phyloP scores from a whole-genome alignment of 176 grass and related monocot species.

The Chrysopogon serrulatus region DNA sequence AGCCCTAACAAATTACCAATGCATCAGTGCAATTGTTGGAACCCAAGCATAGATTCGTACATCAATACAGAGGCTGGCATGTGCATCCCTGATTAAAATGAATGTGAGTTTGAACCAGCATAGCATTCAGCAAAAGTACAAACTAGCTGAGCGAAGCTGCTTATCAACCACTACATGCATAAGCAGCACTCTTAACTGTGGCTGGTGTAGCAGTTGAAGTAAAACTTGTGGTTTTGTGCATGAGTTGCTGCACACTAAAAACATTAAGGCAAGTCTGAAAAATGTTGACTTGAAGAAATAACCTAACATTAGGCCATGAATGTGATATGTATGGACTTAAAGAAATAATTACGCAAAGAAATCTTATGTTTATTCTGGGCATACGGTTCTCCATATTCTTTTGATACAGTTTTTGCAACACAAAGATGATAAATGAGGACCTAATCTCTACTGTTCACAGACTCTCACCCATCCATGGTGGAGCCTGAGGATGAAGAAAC shows the following conservation, averaged over 20 bases:
- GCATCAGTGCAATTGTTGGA: background rate
- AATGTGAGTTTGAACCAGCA: background rate
- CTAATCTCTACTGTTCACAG: slow-evolving; percentile 26
- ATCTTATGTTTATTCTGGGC: background rate
- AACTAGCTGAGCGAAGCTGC: background rate
- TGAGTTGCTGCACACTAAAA: slow-evolving; percentile 16
- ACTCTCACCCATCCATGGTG: slow-evolving; percentile 33
- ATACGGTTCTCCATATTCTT: background rate
- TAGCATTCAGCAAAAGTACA: background rate
- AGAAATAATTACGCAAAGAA: background rate
- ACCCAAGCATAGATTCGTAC: background rate
- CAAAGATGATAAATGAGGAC: slow-evolving; percentile 8
- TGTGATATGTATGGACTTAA: background rate
- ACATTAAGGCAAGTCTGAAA: background rate
- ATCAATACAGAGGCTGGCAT: background rate
- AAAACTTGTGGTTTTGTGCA: background rate
- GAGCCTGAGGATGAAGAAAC: slow-evolving; percentile 48
- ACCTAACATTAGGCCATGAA: background rate
- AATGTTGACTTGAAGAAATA: background rate
- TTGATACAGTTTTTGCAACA: slow-evolving; percentile 1
- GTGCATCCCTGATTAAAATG: background rate
- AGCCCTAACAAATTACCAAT: background rate
- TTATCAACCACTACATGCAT: background rate
- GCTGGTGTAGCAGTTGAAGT: background rate
- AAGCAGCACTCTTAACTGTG: background rate